Percentiles rank a stretch among this genome's conserved stretches.
These are phyloP conservation scores for Lyophyllum atratum DNA, from an alignment of 768 basidiomycete genomes.

Conservation along the genomic window DNA sequence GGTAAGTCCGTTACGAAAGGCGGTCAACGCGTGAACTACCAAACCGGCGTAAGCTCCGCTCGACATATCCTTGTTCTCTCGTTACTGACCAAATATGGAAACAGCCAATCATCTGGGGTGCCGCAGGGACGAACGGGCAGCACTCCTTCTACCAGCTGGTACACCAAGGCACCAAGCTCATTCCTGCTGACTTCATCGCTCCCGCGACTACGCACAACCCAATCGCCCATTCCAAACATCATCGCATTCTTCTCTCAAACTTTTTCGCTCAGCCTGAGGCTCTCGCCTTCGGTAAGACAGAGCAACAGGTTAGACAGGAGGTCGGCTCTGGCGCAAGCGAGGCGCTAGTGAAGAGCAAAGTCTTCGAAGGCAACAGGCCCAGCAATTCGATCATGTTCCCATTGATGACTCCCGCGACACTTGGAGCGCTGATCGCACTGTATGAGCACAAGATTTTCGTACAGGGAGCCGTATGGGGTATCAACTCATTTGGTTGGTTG, in stretches of 20 bases:
- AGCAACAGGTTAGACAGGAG: conserved; percentile 79
- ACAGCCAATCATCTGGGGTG: conserved; percentile 98
- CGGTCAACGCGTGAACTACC: conserved; percentile 90
- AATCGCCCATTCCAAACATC: conserved; percentile 84
- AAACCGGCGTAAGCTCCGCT: conserved; percentile 79
- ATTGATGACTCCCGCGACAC: conserved; percentile 82
- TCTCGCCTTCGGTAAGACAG: conserved; percentile 95
- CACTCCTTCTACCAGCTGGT: conserved; percentile 99
- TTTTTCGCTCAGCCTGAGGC: conserved; percentile 99
- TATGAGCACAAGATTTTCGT: conserved; percentile 99
- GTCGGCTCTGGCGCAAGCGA: conserved; percentile 72
- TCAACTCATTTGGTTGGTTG: conserved; percentile 94
- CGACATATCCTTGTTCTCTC: not conserved
- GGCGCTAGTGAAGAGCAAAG: conserved; percentile 92
- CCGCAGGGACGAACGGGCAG: conserved; percentile 97
- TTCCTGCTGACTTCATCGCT: conserved; percentile 91
- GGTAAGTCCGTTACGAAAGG: conserved; percentile 96
- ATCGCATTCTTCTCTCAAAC: conserved; percentile 96
- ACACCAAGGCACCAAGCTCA: conserved; percentile 91
- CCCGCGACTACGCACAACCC: conserved; percentile 91
- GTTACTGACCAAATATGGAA: not conserved
- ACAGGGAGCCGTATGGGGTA: conserved; percentile 96
- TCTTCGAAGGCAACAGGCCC: conserved; percentile 96
- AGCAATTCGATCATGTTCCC: conserved; percentile 98
- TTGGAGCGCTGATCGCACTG: conserved; percentile 87